Evolutionary conservation across 805 yeast genomes (phyloP).

Genomic region (Yamadazyma phyllophila): DNA sequence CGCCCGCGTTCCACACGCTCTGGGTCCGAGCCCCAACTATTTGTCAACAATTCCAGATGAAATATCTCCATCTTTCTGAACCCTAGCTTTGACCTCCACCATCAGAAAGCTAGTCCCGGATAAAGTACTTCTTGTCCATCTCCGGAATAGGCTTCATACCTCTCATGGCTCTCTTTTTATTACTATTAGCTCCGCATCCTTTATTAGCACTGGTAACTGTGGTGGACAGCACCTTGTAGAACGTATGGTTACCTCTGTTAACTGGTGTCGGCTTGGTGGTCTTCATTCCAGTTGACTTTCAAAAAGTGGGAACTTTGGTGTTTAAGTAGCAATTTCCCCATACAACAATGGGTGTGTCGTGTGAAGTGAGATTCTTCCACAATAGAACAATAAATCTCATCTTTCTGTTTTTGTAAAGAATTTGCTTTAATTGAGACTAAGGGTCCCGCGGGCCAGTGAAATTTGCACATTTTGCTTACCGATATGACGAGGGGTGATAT

Average conservation of each 20-base stretch:
- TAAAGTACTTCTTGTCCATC: not conserved
- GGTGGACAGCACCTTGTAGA: slow-evolving; percentile 4
- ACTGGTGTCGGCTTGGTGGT: slow-evolving; percentile 2
- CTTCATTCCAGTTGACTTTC: not conserved
- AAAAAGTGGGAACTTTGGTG: not conserved
- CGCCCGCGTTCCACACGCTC: too few relatives aligned
- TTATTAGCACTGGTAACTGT: slow-evolving; percentile 10
- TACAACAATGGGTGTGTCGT: not conserved
- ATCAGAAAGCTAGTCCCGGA: not conserved
- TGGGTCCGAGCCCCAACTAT: not conserved
- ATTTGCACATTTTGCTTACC: not conserved
- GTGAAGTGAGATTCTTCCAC: slow-evolving; percentile 1
- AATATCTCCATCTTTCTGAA: not conserved
- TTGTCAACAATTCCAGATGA: not conserved
- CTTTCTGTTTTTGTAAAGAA: slow-evolving; percentile 4
- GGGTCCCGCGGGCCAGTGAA: slow-evolving; percentile 5
- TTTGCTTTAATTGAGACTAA: not conserved
- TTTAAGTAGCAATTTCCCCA: slow-evolving; percentile 1
- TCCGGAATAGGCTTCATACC: slow-evolving; percentile 6
- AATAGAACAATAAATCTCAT: slow-evolving; percentile 3
- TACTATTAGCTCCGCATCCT: not conserved
- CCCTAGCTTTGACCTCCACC: too few relatives aligned
- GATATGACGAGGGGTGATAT: too few relatives aligned
- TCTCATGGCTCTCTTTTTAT: slow-evolving; percentile 2
- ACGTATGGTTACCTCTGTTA: slow-evolving; percentile 9